Percentiles rank a stretch among this genome's conserved stretches.
phyloP scores from a whole-genome alignment of 2,329 filamentous ascomycete genomes.

The Chrysoporthe austroafricana region DNA sequence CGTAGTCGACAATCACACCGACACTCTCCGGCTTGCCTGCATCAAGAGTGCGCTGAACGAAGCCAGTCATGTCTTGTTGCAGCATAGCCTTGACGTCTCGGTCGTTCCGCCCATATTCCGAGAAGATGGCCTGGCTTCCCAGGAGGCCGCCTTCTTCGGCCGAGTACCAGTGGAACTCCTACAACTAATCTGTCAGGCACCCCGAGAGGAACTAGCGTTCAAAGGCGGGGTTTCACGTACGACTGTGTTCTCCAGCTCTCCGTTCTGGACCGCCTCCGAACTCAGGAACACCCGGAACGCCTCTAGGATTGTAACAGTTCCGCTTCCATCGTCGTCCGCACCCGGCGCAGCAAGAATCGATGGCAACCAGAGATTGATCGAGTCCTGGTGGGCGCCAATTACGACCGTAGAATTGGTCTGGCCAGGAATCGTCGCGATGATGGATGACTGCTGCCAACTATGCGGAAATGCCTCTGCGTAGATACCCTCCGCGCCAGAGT shows the following conservation, averaged over 20 bases:
- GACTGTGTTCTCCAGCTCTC: conserved; percentile 71
- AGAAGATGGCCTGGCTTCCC: conserved; percentile 63
- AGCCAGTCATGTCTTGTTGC: conserved; percentile 51
- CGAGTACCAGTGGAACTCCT: conserved; percentile 64
- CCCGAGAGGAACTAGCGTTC: neutral
- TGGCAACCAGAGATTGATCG: conserved; percentile 76
- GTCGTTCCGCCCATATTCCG: conserved; percentile 39
- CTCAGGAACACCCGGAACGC: conserved; percentile 72
- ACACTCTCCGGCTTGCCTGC: conserved; percentile 37
- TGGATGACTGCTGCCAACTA: conserved; percentile 73
- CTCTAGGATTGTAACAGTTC: conserved; percentile 80
- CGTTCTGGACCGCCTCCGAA: conserved; percentile 63
- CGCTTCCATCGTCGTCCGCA: conserved; percentile 76
- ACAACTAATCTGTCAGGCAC: neutral
- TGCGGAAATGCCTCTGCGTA: conserved; percentile 61
- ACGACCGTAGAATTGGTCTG: conserved; percentile 70
- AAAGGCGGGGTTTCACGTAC: neutral
- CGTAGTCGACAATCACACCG: conserved; percentile 47
- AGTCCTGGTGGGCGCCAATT: conserved; percentile 79
- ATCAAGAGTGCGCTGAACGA: conserved; percentile 32
- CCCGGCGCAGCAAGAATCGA: conserved; percentile 73
- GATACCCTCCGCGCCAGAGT: conserved; percentile 62
- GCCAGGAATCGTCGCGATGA: conserved; percentile 82
- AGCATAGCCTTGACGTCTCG: conserved; percentile 47
- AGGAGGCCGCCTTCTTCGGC: conserved; percentile 75